A percentile compares a stretch with the other conserved stretches of the same genome.
These are phyloP conservation scores for Coix lacrymajobi DNA, from an alignment of 176 grass and related monocot species.

Conservation along the genomic window DNA sequence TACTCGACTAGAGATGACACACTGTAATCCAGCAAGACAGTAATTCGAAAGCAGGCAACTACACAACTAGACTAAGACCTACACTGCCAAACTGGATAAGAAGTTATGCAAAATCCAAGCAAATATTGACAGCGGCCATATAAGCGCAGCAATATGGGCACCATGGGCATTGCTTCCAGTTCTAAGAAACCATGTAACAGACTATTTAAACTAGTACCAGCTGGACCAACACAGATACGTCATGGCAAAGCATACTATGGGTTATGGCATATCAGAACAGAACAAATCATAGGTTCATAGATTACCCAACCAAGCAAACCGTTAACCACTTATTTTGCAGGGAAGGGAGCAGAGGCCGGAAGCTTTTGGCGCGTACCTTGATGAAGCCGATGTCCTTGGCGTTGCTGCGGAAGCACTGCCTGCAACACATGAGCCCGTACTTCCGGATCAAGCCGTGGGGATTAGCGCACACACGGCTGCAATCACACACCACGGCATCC, in stretches of 20 bases:
- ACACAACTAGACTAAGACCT: not conserved
- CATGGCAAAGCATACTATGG: not conserved
- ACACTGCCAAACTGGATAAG: not conserved
- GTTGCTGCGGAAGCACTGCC: constrained; percentile 93
- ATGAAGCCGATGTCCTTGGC: constrained; percentile 97
- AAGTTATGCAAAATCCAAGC: not conserved
- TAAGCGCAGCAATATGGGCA: not conserved
- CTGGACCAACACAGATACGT: not conserved
- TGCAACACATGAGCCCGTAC: constrained; percentile 96
- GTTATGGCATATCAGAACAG: not conserved
- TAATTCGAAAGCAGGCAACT: not conserved
- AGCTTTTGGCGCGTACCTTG: constrained; percentile 50
- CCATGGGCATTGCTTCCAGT: not conserved
- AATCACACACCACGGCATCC: not conserved
- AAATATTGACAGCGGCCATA: not conserved
- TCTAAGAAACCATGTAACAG: not conserved
- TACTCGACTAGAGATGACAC: not conserved
- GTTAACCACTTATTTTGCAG: not conserved
- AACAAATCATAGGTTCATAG: not conserved
- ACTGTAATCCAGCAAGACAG: not conserved
- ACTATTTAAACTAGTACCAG: not conserved
- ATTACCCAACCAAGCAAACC: not conserved
- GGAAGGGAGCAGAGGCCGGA: not conserved
- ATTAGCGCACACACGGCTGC: constrained; percentile 77
- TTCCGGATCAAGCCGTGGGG: constrained; percentile 86